Conservation (phyloP, 2,329 filamentous ascomycete genomes). For the Fusarium globosum region DNA sequence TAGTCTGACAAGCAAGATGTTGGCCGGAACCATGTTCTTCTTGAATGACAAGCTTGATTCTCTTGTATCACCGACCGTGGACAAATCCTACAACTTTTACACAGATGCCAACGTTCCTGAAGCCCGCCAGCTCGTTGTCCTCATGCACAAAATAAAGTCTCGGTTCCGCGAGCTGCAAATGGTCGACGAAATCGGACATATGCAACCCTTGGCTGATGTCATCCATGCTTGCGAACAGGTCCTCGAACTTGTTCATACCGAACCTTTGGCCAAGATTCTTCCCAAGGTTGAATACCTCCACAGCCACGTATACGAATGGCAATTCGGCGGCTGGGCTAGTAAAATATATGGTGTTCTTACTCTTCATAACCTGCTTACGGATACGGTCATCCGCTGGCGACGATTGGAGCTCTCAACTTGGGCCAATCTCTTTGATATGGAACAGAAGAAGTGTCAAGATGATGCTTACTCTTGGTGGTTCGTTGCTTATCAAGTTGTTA, state of each 20-base stretch:
- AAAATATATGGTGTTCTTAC: slow-evolving; percentile 75
- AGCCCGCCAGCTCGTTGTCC: slow-evolving; percentile 75
- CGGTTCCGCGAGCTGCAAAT: slow-evolving; percentile 79
- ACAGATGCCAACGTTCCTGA: slow-evolving; percentile 81
- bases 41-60: slow-evolving; percentile 69
- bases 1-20: slow-evolving; percentile 62
- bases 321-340: slow-evolving; percentile 86
- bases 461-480: slow-evolving; percentile 96
- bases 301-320: slow-evolving; percentile 90
- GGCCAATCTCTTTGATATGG: slow-evolving; percentile 87
- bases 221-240: slow-evolving; percentile 79
- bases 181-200: slow-evolving; percentile 74
- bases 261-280: slow-evolving; percentile 87
- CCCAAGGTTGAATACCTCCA: slow-evolving; percentile 90
- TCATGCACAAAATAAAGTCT: slow-evolving; percentile 75
- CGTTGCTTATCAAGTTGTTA: slow-evolving; percentile 88
- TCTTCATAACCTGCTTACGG: slow-evolving; percentile 82
- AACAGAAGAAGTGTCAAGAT: slow-evolving; percentile 78
- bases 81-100: slow-evolving; percentile 84
- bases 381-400: slow-evolving; percentile 87
- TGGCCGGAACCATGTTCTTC: slow-evolving; percentile 74
- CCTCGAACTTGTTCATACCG: slow-evolving; percentile 78
- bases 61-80: slow-evolving; percentile 53
- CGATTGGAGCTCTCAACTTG: slow-evolving; percentile 92
- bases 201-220: slow-evolving; percentile 83